A percentile compares a stretch with the other conserved stretches of the same genome.
Conservation (phyloP, 441 rosid species). For the Mallotus japonicus region DNA sequence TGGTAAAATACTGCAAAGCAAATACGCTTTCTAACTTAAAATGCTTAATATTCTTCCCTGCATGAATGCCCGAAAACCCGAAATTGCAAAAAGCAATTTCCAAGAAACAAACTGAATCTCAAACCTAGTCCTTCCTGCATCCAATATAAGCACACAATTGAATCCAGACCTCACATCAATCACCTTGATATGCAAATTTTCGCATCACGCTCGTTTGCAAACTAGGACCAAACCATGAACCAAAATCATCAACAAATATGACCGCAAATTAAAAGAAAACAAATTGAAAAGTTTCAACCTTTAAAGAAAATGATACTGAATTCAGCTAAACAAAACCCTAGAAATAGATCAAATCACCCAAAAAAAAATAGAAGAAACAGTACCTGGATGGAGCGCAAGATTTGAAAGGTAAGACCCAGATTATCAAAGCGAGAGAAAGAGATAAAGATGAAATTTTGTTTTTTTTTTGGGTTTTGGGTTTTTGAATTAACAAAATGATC, state of each 20-base stretch:
- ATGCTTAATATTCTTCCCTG: slow-evolving; percentile 2
- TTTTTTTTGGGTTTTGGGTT: neutral
- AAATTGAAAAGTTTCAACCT: neutral
- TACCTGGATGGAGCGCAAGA: slow-evolving; percentile 4
- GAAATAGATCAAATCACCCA: slow-evolving; percentile 13
- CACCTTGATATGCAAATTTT: neutral
- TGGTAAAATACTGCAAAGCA: neutral
- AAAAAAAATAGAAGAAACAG: neutral
- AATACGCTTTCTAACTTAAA: neutral
- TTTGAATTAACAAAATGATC: neutral
- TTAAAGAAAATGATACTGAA: neutral
- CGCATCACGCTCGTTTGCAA: neutral
- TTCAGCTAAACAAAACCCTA: slow-evolving; percentile 12
- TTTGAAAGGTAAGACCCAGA: neutral
- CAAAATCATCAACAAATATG: neutral
- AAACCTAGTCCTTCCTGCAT: neutral
- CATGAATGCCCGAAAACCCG: neutral
- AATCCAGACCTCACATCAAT: no score
- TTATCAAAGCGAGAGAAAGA: neutral
- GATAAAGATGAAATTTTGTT: neutral
- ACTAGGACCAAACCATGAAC: neutral
- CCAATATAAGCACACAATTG: neutral
- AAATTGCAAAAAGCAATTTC: no score
- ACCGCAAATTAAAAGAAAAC: no score
- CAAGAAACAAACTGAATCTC: neutral